Evolutionary conservation across 495 filamentous ascomycete genomes (phyloP).

Genomic region (Tetracladium setigerum): DNA sequence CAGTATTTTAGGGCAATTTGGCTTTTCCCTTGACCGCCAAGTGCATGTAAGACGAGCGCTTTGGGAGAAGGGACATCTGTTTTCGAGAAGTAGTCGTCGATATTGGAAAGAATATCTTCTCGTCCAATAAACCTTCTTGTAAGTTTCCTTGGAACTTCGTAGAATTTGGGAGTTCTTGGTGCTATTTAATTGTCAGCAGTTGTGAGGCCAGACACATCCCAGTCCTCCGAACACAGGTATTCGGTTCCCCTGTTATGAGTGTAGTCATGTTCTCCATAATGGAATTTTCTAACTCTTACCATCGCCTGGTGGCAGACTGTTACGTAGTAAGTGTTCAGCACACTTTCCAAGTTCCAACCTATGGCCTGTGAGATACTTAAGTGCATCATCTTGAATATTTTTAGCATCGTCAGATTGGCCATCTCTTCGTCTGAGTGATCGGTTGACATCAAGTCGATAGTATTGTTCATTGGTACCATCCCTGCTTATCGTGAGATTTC

Average conservation of each 20-base stretch:
- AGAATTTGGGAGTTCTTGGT: background rate
- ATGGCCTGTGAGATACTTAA: background rate
- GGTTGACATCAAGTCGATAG: background rate
- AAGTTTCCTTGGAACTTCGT: background rate
- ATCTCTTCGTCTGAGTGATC: background rate
- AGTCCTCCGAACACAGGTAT: background rate
- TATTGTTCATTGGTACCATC: background rate
- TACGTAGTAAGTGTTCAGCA: background rate
- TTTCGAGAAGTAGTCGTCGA: background rate
- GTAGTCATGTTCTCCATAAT: too few species aligned
- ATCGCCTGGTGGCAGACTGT: background rate
- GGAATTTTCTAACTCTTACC: background rate
- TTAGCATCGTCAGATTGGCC: background rate
- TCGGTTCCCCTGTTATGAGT: background rate
- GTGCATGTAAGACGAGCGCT: conserved; percentile 18
- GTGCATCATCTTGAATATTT: background rate
- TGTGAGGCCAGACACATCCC: background rate
- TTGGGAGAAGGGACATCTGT: background rate
- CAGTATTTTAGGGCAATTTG: conserved; percentile 26
- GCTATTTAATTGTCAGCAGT: background rate
- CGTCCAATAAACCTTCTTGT: background rate
- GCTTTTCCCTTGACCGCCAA: conserved; percentile 28
- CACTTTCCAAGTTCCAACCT: background rate
- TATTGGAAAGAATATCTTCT: background rate
- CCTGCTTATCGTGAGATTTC: background rate